A percentile compares a stretch with the other conserved stretches of the same genome.
These are phyloP conservation scores for Ochetophila trinervis DNA, from an alignment of 306 rosid species.

Conservation along the genomic window DNA sequence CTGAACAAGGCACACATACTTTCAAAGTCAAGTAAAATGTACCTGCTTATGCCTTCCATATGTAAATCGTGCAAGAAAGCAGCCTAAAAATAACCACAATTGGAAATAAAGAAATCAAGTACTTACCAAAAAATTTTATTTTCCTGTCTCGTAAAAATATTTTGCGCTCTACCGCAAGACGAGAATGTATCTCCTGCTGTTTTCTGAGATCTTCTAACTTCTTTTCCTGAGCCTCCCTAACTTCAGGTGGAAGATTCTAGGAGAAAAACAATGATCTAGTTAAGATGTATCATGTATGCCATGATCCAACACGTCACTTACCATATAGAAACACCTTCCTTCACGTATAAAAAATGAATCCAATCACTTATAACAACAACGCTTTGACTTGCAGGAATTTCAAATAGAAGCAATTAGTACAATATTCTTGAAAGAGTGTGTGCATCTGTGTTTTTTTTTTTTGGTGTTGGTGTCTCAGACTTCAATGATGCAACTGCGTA, in stretches of 20 bases:
- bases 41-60: slow-evolving; percentile 3
- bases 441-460: too few species aligned
- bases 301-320: background rate
- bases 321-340: too few species aligned
- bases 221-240: slow-evolving; percentile 69
- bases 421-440: too few species aligned
- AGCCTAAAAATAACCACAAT: background rate
- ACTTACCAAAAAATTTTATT: slow-evolving; percentile 83
- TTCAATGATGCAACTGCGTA: too few species aligned
- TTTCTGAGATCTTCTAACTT: slow-evolving; percentile 76
- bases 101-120: slow-evolving; percentile 3
- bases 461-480: too few species aligned
- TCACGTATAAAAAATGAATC: too few species aligned
- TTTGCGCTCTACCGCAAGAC: slow-evolving; percentile 79
- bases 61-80: background rate
- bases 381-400: too few species aligned
- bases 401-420: too few species aligned
- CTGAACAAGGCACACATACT: slow-evolving; percentile 32
- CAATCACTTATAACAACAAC: too few species aligned
- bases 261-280: background rate
- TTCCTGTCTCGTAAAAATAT: slow-evolving; percentile 75
- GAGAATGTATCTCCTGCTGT: slow-evolving; percentile 91
- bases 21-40: slow-evolving; percentile 2
- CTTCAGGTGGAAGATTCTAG: slow-evolving; percentile 68
- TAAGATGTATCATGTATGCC: slow-evolving; percentile 12